Conservation (phyloP, 768 basidiomycete species). For the Dacryopinax spathularia region DNA sequence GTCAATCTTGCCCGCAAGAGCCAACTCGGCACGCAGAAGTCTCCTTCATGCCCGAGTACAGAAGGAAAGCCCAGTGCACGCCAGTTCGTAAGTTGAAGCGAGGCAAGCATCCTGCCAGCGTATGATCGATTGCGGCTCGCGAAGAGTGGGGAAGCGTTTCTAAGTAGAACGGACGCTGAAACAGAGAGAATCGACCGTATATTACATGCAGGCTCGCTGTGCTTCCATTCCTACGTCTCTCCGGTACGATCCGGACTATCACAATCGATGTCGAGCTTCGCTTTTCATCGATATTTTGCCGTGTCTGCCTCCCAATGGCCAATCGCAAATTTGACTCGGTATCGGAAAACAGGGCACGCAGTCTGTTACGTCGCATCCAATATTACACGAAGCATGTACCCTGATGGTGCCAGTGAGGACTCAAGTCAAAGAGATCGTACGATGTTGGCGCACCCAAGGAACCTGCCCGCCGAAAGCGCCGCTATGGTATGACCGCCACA, state of each 20-base stretch:
- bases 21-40: too few species aligned
- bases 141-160: neutral
- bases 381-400: neutral
- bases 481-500: slow-evolving; percentile 69
- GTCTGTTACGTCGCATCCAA: neutral
- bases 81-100: too few species aligned
- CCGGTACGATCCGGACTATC: neutral
- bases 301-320: neutral
- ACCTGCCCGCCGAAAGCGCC: too few species aligned
- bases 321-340: slow-evolving; percentile 1
- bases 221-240: neutral
- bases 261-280: neutral
- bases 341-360: neutral
- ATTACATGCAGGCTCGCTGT: neutral
- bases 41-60: too few species aligned
- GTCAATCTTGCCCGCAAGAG: too few species aligned
- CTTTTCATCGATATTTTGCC: neutral
- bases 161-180: neutral
- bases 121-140: neutral
- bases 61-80: too few species aligned
- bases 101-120: neutral
- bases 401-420: neutral
- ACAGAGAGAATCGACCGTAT: neutral
- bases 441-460: too few species aligned
- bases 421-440: too few species aligned